Percentiles rank a stretch among this genome's conserved stretches.
These are phyloP conservation scores for Chlorella sp. DNA, from an alignment of 139 green algal species.

Conservation along the genomic window DNA sequence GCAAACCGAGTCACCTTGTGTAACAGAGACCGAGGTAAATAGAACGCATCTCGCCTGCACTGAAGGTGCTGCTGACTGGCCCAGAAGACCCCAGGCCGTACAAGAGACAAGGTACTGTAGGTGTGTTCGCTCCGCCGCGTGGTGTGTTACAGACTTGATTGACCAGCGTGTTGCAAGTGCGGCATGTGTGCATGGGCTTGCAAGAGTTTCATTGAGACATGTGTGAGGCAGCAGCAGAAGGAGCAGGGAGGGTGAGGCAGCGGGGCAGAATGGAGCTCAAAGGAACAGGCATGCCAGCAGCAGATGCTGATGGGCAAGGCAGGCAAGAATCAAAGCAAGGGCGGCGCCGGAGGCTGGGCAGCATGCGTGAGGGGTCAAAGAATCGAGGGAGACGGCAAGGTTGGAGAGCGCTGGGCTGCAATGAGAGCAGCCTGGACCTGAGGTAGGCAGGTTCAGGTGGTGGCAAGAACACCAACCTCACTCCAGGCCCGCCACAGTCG, in stretches of 20 bases:
- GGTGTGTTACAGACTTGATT: background rate
- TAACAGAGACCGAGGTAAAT: too few species aligned
- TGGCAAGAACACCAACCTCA: slow-evolving; percentile 26
- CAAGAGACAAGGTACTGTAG: too few species aligned
- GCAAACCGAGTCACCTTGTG: too few species aligned
- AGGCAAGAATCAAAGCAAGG: background rate
- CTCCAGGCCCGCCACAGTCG: slow-evolving; percentile 68
- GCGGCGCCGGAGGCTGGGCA: background rate
- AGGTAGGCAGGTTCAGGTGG: too few species aligned
- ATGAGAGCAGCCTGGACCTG: too few species aligned
- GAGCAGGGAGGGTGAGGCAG: background rate
- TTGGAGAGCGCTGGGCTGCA: background rate
- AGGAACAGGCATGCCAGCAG: background rate
- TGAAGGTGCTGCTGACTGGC: too few species aligned
- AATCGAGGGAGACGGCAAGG: background rate
- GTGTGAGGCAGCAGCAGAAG: background rate
- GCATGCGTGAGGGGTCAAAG: background rate
- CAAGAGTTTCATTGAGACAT: too few species aligned
- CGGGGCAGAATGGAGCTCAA: background rate
- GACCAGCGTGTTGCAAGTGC: background rate
- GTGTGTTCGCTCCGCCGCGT: too few species aligned
- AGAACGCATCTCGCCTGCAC: too few species aligned
- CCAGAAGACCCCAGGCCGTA: too few species aligned
- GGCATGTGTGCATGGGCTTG: too few species aligned
- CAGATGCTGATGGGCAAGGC: too few species aligned